Conservation (phyloP, 1,284 basidiomycete species). For the Puccinia triticina region DNA sequence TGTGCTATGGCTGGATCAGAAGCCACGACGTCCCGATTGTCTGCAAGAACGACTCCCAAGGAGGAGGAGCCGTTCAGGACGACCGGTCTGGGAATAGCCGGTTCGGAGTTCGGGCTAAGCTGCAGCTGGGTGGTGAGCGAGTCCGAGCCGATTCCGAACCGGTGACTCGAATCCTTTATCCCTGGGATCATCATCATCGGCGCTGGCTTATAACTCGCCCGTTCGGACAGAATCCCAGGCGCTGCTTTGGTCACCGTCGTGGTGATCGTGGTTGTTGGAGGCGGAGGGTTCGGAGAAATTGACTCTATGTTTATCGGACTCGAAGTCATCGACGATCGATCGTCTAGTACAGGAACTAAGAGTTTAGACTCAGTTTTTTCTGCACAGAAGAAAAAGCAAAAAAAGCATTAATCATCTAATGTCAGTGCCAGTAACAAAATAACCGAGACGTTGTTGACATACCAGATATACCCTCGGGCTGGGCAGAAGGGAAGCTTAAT, state of each 20-base stretch:
- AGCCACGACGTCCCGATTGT: too few relatives aligned
- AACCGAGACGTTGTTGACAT: background rate
- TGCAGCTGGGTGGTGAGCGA: background rate
- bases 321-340: background rate
- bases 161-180: conserved; percentile 51
- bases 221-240: conserved; percentile 22
- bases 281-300: background rate
- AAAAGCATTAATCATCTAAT: background rate
- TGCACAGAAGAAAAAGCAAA: background rate
- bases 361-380: background rate
- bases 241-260: background rate
- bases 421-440: background rate
- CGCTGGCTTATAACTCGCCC: conserved; percentile 48
- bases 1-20: too few relatives aligned
- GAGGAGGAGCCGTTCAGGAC: background rate
- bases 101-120: too few relatives aligned
- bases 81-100: background rate
- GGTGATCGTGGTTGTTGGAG: background rate
- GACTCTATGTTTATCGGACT: background rate
- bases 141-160: conserved; percentile 49
- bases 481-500: conserved; percentile 29
- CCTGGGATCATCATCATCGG: conserved; percentile 51
- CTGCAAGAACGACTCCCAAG: too few relatives aligned
- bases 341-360: background rate
- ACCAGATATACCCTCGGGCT: background rate